A percentile compares a stretch with the other conserved stretches of the same genome.
Evolutionary conservation across 1,284 basidiomycete species (phyloP).

Genomic region (Puccinia hordei): DNA sequence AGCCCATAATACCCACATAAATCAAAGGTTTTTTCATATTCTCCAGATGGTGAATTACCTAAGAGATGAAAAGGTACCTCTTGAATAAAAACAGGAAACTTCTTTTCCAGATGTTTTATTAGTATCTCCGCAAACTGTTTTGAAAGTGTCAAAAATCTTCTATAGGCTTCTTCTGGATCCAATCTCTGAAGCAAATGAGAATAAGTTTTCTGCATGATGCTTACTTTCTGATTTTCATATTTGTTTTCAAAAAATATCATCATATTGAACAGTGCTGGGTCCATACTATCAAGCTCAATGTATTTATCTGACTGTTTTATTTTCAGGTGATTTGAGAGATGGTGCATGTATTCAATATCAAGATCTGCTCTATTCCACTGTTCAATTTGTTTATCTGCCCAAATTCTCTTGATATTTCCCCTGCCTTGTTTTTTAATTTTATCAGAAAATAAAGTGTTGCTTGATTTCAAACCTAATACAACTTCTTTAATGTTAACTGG

Average conservation of each 20-base stretch:
- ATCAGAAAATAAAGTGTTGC: background rate
- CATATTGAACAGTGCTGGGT: background rate
- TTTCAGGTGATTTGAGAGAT: constrained; percentile 13
- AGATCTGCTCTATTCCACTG: background rate
- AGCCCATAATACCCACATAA: constrained; percentile 1
- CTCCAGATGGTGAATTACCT: background rate
- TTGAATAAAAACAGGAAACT: background rate
- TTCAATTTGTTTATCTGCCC: background rate
- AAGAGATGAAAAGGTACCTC: background rate
- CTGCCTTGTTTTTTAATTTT: background rate
- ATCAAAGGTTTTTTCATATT: constrained; percentile 17
- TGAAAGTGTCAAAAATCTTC: constrained; percentile 15
- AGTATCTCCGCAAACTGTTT: background rate
- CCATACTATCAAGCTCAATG: background rate
- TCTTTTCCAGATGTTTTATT: background rate
- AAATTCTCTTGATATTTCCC: background rate
- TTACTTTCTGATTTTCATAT: background rate
- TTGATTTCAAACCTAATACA: background rate
- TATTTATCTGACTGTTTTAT: background rate
- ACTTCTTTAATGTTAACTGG: background rate
- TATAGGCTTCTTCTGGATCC: background rate
- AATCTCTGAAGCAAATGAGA: background rate
- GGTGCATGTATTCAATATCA: background rate
- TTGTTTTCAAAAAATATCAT: background rate
- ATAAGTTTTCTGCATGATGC: background rate